phyloP scores from a whole-genome alignment of 2,329 filamentous ascomycete species.

The Hymenoscyphus albidus region DNA sequence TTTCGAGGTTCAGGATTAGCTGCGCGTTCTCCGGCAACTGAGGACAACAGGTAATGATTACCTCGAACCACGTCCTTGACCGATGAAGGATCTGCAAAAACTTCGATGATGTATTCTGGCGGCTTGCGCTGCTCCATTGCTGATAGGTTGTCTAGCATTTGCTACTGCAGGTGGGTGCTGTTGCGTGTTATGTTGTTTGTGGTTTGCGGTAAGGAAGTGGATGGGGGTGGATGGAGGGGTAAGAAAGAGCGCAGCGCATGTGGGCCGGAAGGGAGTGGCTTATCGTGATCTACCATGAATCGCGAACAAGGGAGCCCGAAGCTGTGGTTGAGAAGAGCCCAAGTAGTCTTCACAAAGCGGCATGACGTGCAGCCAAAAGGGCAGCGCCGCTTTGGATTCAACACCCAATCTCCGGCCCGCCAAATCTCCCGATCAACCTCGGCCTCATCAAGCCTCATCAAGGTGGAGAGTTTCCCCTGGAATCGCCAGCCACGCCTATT shows the following conservation, averaged over 20 bases:
- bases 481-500: constrained; percentile 4
- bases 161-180: constrained; percentile 3
- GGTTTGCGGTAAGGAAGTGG: constrained; percentile 1
- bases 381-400: background rate
- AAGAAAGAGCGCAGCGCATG: constrained; percentile 4
- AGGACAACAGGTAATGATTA: constrained; percentile 38
- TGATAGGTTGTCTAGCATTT: constrained; percentile 17
- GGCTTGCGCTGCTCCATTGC: constrained; percentile 62
- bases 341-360: background rate
- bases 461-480: constrained; percentile 1
- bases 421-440: constrained; percentile 4
- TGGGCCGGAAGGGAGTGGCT: constrained; percentile 7
- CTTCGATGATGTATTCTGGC: constrained; percentile 88
- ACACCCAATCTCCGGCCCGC: background rate
- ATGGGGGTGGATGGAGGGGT: constrained; percentile 13
- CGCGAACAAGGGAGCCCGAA: background rate
- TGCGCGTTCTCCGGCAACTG: constrained; percentile 6
- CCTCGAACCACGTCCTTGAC: constrained; percentile 93
- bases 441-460: constrained; percentile 1
- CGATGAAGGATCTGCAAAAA: constrained; percentile 85
- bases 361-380: background rate
- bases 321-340: background rate
- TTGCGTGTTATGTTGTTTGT: background rate
- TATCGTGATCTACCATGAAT: constrained; percentile 4
- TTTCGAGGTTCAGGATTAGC: constrained; percentile 37